Evolutionary conservation across 495 filamentous ascomycete species (phyloP).

Genomic region (Hapsidospora chrysogenum): DNA sequence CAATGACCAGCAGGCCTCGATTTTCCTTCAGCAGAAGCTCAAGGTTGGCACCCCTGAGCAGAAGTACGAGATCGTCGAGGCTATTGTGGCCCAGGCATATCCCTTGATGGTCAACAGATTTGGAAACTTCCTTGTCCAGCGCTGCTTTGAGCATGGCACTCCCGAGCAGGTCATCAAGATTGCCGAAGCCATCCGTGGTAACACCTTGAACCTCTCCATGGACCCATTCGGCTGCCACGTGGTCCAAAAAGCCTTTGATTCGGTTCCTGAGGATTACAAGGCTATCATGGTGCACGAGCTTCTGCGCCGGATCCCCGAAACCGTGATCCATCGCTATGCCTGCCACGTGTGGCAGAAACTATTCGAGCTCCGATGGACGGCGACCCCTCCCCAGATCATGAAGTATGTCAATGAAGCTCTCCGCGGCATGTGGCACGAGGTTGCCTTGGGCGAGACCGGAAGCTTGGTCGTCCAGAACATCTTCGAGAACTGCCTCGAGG

Average conservation of each 20-base stretch:
- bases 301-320: conserved; percentile 88
- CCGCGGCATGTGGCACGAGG: conserved; percentile 96
- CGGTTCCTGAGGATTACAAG: conserved; percentile 93
- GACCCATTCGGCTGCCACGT: conserved; percentile 98
- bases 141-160: conserved; percentile 96
- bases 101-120: conserved; percentile 93
- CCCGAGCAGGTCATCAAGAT: conserved; percentile 90
- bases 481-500: conserved; percentile 96
- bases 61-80: conserved; percentile 91
- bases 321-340: conserved; percentile 93
- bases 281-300: conserved; percentile 96
- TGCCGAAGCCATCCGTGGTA: conserved; percentile 86
- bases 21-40: conserved; percentile 96
- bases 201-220: conserved; percentile 88
- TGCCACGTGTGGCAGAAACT: conserved; percentile 99
- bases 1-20: conserved; percentile 97
- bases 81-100: conserved; percentile 91
- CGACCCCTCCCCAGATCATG: conserved; percentile 95
- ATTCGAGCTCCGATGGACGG: conserved; percentile 93
- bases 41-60: conserved; percentile 92
- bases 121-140: conserved; percentile 96
- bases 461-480: conserved; percentile 98
- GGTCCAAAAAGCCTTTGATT: conserved; percentile 95
- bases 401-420: conserved; percentile 93
- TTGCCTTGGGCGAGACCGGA: conserved; percentile 89